Base-by-base conservation (phyloP, 2,329 filamentous ascomycete species). In the Hymenoscyphus albidus region DNA sequence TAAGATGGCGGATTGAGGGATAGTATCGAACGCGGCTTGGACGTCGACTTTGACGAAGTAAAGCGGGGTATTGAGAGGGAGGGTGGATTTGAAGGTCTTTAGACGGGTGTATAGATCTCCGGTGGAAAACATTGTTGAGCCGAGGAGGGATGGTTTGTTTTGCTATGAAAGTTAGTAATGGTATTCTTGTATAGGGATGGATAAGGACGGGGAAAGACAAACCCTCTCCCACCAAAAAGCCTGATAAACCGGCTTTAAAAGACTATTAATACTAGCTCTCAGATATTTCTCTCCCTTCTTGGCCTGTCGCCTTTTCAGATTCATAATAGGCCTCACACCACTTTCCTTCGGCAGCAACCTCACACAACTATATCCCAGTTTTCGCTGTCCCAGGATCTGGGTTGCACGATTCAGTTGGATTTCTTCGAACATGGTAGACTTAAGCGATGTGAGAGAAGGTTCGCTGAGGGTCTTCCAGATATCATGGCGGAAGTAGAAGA, bases 401-500 rank as follows among this genome's bases (percentile, higher is more conserved):
- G 81, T 77, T 0, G 88, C 88, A 10, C 83, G 80, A 0, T 81
- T 80, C 0, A 81, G 73, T 54, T 83, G 85, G 51, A 97, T 79
- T 71, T 95, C 90, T 69, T 95, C 89, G 68, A 97, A 92, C 84
- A 96, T 92, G 9, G 79, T 83, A 1, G 78, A 70, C 73, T 90
- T 95, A 27, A 98, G 78, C 0, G 79, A 78, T 0, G 81, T 76
- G 74, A 97, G 80, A 0, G 89, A 86, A 6, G 93, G 90, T 70
- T 93, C 88, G 1, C 89, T 86, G 40, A 98, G 77, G 51, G 83
- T 83, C 60, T 85, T 86, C 95, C 95, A 99, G 10, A 95, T 82
- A 76, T 99, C 95, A 69, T 99, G 95, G 3, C 94, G 90, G 74
- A 97, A 98, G 78, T 92, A 99, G 76, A 96, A 97, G 0, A 98